Evolutionary conservation across 2,329 filamentous ascomycete genomes (phyloP).

Genomic region (Alternaria ethzedia): DNA sequence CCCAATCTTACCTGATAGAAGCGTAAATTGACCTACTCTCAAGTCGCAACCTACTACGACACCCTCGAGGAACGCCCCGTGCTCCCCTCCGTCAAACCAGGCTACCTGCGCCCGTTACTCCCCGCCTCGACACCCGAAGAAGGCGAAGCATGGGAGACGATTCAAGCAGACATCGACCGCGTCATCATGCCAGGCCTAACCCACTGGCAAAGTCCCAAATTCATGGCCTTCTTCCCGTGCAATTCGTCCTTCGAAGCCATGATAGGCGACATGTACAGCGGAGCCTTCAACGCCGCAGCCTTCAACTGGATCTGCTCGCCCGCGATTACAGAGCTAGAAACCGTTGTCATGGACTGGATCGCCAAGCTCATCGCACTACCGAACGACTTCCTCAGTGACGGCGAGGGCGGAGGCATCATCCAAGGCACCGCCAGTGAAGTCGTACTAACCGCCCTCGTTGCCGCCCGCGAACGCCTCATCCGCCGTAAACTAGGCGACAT

Average conservation of each 20-base stretch:
- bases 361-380: conserved; percentile 78
- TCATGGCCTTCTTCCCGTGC: conserved; percentile 95
- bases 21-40: background rate
- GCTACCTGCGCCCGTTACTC: conserved; percentile 82
- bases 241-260: conserved; percentile 82
- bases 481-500: conserved; percentile 56
- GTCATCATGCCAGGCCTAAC: conserved; percentile 93
- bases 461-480: conserved; percentile 70
- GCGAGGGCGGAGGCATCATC: conserved; percentile 87
- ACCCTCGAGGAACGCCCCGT: conserved; percentile 73
- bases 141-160: conserved; percentile 76
- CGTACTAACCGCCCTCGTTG: conserved; percentile 83
- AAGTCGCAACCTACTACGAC: conserved; percentile 85
- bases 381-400: conserved; percentile 73
- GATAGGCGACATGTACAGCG: conserved; percentile 89
- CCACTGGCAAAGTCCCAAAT: conserved; percentile 91
- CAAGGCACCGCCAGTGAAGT: conserved; percentile 91
- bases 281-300: conserved; percentile 84
- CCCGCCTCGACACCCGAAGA: conserved; percentile 69
- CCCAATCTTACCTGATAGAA: background rate
- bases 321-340: conserved; percentile 91
- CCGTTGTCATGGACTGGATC: conserved; percentile 90
- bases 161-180: conserved; percentile 80
- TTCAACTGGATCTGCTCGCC: conserved; percentile 98
- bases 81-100: conserved; percentile 78